phyloP scores from a whole-genome alignment of 306 rosid species.

The Arachis stenosperma region DNA sequence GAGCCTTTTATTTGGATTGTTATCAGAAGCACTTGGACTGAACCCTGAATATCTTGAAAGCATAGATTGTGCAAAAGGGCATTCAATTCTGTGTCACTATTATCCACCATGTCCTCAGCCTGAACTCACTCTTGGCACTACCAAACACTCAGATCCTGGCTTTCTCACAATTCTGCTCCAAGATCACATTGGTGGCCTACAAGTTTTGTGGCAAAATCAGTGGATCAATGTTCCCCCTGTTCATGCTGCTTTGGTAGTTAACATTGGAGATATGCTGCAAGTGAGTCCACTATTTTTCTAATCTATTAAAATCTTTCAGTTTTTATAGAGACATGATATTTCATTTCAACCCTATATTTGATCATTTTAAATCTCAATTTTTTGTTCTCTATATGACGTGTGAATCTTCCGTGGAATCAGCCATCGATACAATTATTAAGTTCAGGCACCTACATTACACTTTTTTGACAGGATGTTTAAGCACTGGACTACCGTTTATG shows the following conservation, averaged over 20 bases:
- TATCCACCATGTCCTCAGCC: constrained; percentile 74
- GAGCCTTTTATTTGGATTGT: constrained; percentile 42
- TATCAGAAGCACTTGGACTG: constrained; percentile 66
- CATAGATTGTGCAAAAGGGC: constrained; percentile 50
- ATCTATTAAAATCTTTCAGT: too few species aligned
- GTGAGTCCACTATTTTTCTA: not conserved
- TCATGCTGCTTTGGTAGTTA: constrained; percentile 48
- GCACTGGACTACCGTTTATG: too few species aligned
- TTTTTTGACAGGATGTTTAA: too few species aligned
- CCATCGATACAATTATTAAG: too few species aligned
- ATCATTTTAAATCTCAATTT: too few species aligned
- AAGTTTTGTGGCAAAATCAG: constrained; percentile 41
- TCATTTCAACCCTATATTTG: too few species aligned
- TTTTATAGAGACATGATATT: too few species aligned
- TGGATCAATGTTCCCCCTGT: constrained; percentile 50
- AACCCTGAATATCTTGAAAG: constrained; percentile 41
- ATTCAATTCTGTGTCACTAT: constrained; percentile 47
- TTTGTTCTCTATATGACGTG: too few species aligned
- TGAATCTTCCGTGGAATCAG: too few species aligned
- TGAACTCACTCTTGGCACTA: constrained; percentile 45
- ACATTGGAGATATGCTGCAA: constrained; percentile 44
- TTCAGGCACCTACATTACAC: too few species aligned
- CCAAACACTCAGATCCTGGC: constrained; percentile 51
- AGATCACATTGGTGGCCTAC: constrained; percentile 57
- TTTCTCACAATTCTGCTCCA: constrained; percentile 61